phyloP scores from a whole-genome alignment of 345 rosid species.

The Gossypium herbaceum region DNA sequence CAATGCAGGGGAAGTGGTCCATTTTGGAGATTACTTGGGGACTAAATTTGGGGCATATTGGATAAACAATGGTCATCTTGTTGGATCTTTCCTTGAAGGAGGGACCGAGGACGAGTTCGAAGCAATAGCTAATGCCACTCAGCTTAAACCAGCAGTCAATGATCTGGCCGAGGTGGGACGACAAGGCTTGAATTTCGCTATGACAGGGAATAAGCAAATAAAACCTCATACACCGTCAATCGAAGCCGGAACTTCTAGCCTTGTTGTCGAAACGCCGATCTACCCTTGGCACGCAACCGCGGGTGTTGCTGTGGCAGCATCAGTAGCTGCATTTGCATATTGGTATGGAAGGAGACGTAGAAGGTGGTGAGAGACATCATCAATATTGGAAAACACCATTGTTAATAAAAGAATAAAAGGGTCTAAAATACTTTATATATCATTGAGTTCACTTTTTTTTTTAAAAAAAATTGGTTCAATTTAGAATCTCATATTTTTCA shows the following conservation, averaged over 20 bases:
- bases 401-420: too few species aligned
- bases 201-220: slow-evolving; percentile 41
- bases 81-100: slow-evolving; percentile 93
- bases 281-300: slow-evolving; percentile 66
- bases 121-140: slow-evolving; percentile 69
- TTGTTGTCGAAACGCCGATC: slow-evolving; percentile 46
- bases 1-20: slow-evolving; percentile 70
- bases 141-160: slow-evolving; percentile 49
- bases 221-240: slow-evolving; percentile 22
- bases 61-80: slow-evolving; percentile 74
- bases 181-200: slow-evolving; percentile 65
- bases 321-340: slow-evolving; percentile 78
- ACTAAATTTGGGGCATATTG: slow-evolving; percentile 80
- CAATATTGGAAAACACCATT: too few species aligned
- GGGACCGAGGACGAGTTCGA: slow-evolving; percentile 90
- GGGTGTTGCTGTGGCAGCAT: slow-evolving; percentile 71
- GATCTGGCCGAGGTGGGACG: slow-evolving; percentile 55
- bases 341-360: slow-evolving; percentile 88
- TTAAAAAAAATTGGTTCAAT: too few species aligned
- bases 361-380: slow-evolving; percentile 51
- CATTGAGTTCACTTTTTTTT: too few species aligned
- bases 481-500: too few species aligned
- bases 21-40: slow-evolving; percentile 78
- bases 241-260: slow-evolving; percentile 27
- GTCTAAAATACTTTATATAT: too few species aligned